Evolutionary conservation across 192 early-diverging fungal genomes (phyloP), one percentile per base, ranked within the genome.

Genomic region (Gamsiella multidivaricata): DNA sequence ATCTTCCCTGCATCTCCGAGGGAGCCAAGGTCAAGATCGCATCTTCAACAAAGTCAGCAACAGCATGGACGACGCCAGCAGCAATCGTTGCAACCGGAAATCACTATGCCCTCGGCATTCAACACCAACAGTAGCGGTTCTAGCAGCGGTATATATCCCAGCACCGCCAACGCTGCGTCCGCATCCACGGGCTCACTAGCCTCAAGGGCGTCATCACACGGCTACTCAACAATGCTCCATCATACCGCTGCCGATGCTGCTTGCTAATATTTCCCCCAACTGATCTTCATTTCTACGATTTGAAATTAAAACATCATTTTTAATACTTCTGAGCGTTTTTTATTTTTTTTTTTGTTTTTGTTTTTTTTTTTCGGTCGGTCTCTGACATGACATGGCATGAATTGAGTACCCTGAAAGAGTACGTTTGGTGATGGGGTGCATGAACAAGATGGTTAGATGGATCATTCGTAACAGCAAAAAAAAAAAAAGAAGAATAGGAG

Each of bases 1-100:
- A 45, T 76, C 6, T 68, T 55, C 26, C 50, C 56, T 37, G 22
- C 71, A 22, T 50, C 60, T 2, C 51, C 70, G 2, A 36, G 53
- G 28, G 1, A 29, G 28, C 22, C 11, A 32, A 41, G 36, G 26
- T 34, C 23, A 25, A 53, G 36, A 20, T 26, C 10, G 37, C 33
- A n/a, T 18, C 45, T 5, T 36, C 14, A 52, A 54, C 22, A n/a
- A 37, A 18, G 20, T 17, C 31, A 50, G 3, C 46, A 17, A 32
- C 20, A 22, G 22, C 31, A 49, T 20, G 10, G 17, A n/a, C 31
- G 22, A 9, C 31, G 43, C 5, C 47, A 36, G 46, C 33, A 37
- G 5, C 39, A 42, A 11, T 28, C 32, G 37, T 2, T 23, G 25
- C n/a, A 57, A 42, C 25, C 8, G 9, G n/a, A 3, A 3, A 11